These are phyloP conservation scores for Podospora anserina DNA, from an alignment of 495 filamentous ascomycete genomes.

Conservation along the genomic window DNA sequence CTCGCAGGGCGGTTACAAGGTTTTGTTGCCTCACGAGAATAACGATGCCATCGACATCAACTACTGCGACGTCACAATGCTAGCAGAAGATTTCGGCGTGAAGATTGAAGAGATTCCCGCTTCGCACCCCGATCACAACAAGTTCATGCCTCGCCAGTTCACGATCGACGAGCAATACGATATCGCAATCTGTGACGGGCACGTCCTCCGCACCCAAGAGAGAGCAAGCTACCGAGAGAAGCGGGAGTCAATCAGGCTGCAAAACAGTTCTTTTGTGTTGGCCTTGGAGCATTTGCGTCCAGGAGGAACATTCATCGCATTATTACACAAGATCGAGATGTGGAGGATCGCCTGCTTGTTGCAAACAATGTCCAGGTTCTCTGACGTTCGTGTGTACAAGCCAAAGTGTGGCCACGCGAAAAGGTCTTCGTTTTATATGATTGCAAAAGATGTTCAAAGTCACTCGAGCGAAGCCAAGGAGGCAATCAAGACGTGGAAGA, in stretches of 20 bases:
- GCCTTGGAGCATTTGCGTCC: neutral
- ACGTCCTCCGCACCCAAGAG: neutral
- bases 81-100: neutral
- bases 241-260: neutral
- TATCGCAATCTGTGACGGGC: neutral
- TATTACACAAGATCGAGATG: neutral
- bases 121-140: neutral
- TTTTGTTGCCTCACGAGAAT: neutral
- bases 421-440: no score
- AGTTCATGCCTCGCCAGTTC: neutral
- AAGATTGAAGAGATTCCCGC: neutral
- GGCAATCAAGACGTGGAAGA: no score
- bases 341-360: neutral
- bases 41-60: neutral
- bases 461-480: no score
- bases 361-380: no score
- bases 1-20: neutral
- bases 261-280: neutral
- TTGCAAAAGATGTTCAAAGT: no score
- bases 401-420: no score
- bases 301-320: no score
- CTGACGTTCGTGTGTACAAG: no score
- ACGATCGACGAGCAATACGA: neutral
- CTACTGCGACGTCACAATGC: neutral
- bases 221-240: neutral